phyloP scores from a whole-genome alignment of 805 yeast species.

The Cyberlindnera amylophila region DNA sequence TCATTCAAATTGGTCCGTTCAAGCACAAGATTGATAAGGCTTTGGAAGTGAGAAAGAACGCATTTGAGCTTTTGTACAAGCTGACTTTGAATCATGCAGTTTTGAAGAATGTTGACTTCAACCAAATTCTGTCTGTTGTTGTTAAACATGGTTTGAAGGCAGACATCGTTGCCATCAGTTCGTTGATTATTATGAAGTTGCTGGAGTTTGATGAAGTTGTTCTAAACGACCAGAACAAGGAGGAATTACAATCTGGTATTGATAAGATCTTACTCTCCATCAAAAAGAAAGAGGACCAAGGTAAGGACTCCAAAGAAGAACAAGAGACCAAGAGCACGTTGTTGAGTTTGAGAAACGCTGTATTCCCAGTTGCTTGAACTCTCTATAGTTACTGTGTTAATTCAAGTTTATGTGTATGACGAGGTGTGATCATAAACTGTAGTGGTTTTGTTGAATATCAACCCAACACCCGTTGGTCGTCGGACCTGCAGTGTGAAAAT shows the following conservation, averaged over 20 bases:
- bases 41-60: constrained; percentile 63
- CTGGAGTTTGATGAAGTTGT: constrained; percentile 27
- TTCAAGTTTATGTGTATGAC: neutral
- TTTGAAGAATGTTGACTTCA: constrained; percentile 29
- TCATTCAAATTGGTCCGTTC: constrained; percentile 82
- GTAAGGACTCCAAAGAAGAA: constrained; percentile 29
- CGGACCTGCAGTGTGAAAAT: no score
- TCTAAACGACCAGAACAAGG: constrained; percentile 17
- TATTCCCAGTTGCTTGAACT: constrained; percentile 10
- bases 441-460: no score
- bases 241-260: constrained; percentile 22
- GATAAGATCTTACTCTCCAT: constrained; percentile 26
- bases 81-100: constrained; percentile 30
- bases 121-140: constrained; percentile 32
- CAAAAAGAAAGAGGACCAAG: constrained; percentile 28
- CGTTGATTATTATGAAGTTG: constrained; percentile 25
- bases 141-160: constrained; percentile 38
- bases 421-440: no score
- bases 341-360: constrained; percentile 21
- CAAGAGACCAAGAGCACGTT: constrained; percentile 27
- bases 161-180: constrained; percentile 27
- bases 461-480: no score
- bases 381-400: no score
- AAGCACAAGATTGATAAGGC: constrained; percentile 80
- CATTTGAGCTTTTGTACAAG: constrained; percentile 66